phyloP scores from a whole-genome alignment of 257 asterid genomes.

The Verbena officinalis region DNA sequence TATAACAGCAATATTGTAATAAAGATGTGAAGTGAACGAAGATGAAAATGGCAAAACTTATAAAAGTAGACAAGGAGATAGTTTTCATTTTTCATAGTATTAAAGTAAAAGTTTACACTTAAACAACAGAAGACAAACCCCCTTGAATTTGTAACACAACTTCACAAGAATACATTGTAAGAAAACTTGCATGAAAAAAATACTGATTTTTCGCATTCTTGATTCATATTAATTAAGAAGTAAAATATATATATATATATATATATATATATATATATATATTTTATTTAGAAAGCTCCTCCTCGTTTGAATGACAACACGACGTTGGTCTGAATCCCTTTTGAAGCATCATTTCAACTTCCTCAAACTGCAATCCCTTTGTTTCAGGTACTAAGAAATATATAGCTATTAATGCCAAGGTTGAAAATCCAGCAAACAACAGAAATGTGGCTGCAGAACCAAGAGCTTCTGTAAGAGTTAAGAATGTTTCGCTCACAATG shows the following conservation, averaged over 20 bases:
- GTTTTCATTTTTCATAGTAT: neutral
- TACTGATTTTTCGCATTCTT: no score
- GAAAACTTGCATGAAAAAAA: no score
- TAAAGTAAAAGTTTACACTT: no score
- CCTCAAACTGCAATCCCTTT: conserved; percentile 70
- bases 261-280: neutral
- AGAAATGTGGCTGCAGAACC: conserved; percentile 66
- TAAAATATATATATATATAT: no score
- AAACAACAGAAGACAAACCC: no score
- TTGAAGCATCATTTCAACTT: conserved; percentile 64
- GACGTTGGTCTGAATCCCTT: conserved; percentile 56
- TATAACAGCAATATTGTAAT: no score
- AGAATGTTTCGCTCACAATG: conserved; percentile 63
- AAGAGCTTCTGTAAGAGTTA: conserved; percentile 53
- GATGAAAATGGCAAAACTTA: no score
- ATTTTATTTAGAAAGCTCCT: conserved; percentile 15
- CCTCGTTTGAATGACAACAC: conserved; percentile 28
- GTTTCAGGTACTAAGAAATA: conserved; percentile 72
- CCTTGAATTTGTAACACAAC: no score
- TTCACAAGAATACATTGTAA: no score
- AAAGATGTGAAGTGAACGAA: no score
- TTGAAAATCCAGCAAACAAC: conserved; percentile 67
- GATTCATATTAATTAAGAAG: no score
- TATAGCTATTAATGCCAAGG: conserved; percentile 54
- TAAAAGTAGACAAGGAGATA: no score